phyloP scores from a whole-genome alignment of 106 monocot genomes.

The Phalaenopsis equestris region DNA sequence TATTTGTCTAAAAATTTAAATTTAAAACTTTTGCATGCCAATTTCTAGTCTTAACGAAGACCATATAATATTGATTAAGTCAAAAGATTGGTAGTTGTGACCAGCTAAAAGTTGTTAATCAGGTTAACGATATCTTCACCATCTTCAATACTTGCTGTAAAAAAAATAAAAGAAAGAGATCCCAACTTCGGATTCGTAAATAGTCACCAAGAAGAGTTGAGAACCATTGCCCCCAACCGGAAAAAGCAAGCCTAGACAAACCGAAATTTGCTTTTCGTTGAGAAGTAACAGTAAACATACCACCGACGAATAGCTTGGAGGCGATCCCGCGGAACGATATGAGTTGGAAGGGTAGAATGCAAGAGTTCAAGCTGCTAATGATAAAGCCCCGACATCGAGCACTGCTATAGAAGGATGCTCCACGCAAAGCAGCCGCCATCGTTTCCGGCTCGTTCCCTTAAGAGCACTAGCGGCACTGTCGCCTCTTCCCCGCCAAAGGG shows the following conservation, averaged over 20 bases:
- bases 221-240: not conserved
- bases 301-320: slow-evolving; percentile 8
- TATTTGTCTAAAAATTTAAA: too few species aligned
- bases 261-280: not conserved
- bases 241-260: not conserved
- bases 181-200: not conserved
- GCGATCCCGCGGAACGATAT: not conserved
- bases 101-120: not conserved
- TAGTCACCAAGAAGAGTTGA: not conserved
- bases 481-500: not conserved
- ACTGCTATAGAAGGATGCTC: not conserved
- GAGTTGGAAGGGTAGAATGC: not conserved
- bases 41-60: not conserved
- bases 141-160: not conserved
- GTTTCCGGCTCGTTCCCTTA: not conserved
- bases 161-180: not conserved
- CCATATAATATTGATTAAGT: not conserved
- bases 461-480: not conserved
- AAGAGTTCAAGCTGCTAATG: not conserved
- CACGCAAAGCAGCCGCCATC: not conserved
- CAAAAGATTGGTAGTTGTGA: not conserved
- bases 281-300: not conserved
- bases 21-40: not conserved
- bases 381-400: not conserved
- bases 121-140: not conserved